Evolutionary conservation across 352 stramenopile species (phyloP).

Genomic region (Nothophytophthora sp.): DNA sequence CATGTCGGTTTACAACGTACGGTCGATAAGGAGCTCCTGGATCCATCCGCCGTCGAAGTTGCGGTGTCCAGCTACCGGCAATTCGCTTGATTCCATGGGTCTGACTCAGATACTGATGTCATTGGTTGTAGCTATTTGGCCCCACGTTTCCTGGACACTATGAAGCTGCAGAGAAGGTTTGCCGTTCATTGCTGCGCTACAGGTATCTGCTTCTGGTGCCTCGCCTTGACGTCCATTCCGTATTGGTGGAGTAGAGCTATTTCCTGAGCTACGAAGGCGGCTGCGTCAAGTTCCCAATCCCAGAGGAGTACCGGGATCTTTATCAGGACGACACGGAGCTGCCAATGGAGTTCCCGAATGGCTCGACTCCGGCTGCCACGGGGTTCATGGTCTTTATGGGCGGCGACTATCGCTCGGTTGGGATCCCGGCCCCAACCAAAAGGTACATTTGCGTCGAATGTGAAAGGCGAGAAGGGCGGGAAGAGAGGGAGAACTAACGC

Average conservation of each 20-base stretch:
- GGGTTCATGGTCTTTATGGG: conserved; percentile 73
- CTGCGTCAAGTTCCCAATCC: conserved; percentile 79
- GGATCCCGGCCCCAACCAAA: conserved; percentile 43
- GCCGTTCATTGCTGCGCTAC: not conserved
- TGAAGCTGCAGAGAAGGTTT: conserved; percentile 60
- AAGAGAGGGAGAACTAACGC: not conserved
- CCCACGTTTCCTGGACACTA: conserved; percentile 84
- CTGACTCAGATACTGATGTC: too few species aligned
- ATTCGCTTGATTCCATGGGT: too few species aligned
- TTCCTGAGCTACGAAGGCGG: conserved; percentile 71
- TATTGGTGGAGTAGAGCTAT: conserved; percentile 53
- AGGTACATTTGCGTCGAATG: conserved; percentile 29
- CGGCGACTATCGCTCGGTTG: conserved; percentile 38
- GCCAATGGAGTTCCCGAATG: conserved; percentile 86
- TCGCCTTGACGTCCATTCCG: too few species aligned
- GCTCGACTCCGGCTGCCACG: conserved; percentile 68
- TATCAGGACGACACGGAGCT: conserved; percentile 80
- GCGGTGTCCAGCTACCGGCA: too few species aligned
- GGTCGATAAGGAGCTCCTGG: too few species aligned
- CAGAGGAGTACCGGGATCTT: conserved; percentile 63
- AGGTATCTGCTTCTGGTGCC: too few species aligned
- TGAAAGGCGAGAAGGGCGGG: too few species aligned
- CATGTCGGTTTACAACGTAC: conserved; percentile 89
- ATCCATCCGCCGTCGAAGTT: too few species aligned
- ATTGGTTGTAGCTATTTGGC: conserved; percentile 75